Conservation (phyloP, 2,329 filamentous ascomycete genomes). For the Elsinoe batatas region DNA sequence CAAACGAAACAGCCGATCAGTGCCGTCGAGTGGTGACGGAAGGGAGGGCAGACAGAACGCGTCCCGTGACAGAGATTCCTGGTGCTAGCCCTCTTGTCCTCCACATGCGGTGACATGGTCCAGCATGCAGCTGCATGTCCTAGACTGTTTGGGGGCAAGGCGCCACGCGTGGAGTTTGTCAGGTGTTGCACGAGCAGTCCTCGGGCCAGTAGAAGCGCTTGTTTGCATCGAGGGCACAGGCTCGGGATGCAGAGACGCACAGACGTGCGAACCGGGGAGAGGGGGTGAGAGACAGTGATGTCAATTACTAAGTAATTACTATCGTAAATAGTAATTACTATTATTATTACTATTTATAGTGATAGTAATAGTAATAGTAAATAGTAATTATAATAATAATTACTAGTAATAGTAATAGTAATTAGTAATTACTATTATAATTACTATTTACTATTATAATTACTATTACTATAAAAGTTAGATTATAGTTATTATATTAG, state of each 20-base stretch:
- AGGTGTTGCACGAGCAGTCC: slow-evolving; percentile 8
- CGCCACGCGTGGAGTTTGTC: slow-evolving; percentile 3
- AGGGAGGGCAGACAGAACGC: slow-evolving; percentile 3
- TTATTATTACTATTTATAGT: no score
- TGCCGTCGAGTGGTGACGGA: background rate
- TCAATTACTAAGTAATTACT: no score
- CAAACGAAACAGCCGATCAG: slow-evolving; percentile 9
- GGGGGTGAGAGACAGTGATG: background rate
- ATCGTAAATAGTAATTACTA: no score
- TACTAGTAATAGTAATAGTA: no score
- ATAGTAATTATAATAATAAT: no score
- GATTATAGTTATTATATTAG: no score
- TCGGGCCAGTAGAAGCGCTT: slow-evolving; percentile 9
- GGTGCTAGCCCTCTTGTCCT: no score
- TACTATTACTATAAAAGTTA: no score
- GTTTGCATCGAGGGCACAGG: slow-evolving; percentile 8
- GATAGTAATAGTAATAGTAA: no score
- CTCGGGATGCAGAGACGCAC: background rate
- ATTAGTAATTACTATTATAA: no score
- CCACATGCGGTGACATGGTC: background rate
- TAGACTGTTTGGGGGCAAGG: background rate
- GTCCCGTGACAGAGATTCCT: slow-evolving; percentile 1
- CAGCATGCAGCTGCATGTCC: background rate
- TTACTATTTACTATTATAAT: no score
- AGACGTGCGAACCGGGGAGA: slow-evolving; percentile 6